These are phyloP conservation scores for Colletotrichum acutatum DNA, from an alignment of 2,329 filamentous ascomycete genomes.

Conservation along the genomic window DNA sequence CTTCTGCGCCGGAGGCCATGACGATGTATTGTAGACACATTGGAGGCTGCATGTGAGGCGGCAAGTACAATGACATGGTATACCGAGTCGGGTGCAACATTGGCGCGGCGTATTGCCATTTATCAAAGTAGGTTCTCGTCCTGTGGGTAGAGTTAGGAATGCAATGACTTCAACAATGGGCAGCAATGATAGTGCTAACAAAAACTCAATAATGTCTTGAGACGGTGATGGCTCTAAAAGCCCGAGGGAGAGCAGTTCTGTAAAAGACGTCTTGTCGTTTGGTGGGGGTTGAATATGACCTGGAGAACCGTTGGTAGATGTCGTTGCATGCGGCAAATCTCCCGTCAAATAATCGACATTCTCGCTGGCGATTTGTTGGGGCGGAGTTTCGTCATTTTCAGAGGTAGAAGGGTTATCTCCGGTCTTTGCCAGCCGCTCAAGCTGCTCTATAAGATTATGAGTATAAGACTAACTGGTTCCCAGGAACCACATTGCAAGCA, in stretches of 20 bases:
- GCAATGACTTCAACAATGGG: too few species aligned
- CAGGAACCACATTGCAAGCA: too few species aligned
- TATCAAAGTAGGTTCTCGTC: conserved; percentile 35
- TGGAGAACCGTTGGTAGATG: neutral
- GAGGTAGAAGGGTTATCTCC: conserved; percentile 18
- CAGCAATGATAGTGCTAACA: conserved; percentile 36
- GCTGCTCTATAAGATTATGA: conserved; percentile 28
- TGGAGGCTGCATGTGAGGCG: conserved; percentile 37
- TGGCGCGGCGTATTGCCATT: conserved; percentile 34
- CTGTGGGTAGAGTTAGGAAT: neutral
- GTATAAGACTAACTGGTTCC: neutral
- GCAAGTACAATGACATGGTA: conserved; percentile 27
- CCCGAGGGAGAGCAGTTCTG: conserved; percentile 40
- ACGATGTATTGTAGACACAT: conserved; percentile 39
- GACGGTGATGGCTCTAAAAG: conserved; percentile 45
- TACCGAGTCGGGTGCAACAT: conserved; percentile 37
- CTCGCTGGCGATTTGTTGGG: conserved; percentile 37
- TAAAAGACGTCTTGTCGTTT: conserved; percentile 8
- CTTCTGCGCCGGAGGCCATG: conserved; percentile 36
- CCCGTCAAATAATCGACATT: conserved; percentile 16
- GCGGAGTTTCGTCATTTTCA: neutral
- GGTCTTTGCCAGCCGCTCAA: conserved; percentile 30
- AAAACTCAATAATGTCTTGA: conserved; percentile 40
- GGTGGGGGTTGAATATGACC: conserved; percentile 24
- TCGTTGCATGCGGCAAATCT: neutral